Percentiles rank a stretch among this genome's conserved stretches.
Evolutionary conservation across 768 basidiomycete species (phyloP).

Genomic region (Roridomyces roridus): DNA sequence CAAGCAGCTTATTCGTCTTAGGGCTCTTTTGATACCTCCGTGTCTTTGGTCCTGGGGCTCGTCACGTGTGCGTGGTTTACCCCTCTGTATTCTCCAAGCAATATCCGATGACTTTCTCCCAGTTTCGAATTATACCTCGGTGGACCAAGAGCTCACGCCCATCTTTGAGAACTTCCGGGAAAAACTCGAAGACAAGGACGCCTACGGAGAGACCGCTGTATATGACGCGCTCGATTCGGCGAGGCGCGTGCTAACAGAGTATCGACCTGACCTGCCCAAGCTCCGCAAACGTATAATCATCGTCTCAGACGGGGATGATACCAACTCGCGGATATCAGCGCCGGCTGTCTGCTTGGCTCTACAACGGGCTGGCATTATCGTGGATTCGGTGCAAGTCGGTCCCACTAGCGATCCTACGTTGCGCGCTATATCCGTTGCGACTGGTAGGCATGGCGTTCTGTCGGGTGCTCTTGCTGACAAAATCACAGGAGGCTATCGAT

Average conservation of each 20-base stretch:
- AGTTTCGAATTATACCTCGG: slow-evolving; percentile 30
- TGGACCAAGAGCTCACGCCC: slow-evolving; percentile 31
- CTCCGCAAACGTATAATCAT: slow-evolving; percentile 34
- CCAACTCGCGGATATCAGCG: slow-evolving; percentile 22
- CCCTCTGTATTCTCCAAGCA: not conserved
- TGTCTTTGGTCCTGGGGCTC: slow-evolving; percentile 33
- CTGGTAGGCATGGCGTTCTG: no score
- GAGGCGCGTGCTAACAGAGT: slow-evolving; percentile 24
- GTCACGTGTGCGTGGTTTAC: slow-evolving; percentile 30
- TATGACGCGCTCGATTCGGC: slow-evolving; percentile 35
- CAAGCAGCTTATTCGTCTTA: no score
- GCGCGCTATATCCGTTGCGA: slow-evolving; percentile 34
- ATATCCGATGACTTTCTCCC: not conserved
- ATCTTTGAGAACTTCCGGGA: slow-evolving; percentile 34
- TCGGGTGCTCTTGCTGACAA: no score
- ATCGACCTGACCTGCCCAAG: slow-evolving; percentile 29
- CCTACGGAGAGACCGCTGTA: slow-evolving; percentile 32
- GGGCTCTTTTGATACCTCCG: slow-evolving; percentile 35
- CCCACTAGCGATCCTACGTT: slow-evolving; percentile 17
- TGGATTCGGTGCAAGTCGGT: slow-evolving; percentile 38
- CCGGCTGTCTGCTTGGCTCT: slow-evolving; percentile 27
- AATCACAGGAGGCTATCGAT: slow-evolving; percentile 39
- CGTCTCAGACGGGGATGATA: slow-evolving; percentile 37
- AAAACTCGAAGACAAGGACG: slow-evolving; percentile 22
- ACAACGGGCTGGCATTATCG: slow-evolving; percentile 26